A percentile compares a stretch with the other conserved stretches of the same genome.
Evolutionary conservation across 192 early-diverging fungal genomes (phyloP).

Genomic region (Podila verticillata): DNA sequence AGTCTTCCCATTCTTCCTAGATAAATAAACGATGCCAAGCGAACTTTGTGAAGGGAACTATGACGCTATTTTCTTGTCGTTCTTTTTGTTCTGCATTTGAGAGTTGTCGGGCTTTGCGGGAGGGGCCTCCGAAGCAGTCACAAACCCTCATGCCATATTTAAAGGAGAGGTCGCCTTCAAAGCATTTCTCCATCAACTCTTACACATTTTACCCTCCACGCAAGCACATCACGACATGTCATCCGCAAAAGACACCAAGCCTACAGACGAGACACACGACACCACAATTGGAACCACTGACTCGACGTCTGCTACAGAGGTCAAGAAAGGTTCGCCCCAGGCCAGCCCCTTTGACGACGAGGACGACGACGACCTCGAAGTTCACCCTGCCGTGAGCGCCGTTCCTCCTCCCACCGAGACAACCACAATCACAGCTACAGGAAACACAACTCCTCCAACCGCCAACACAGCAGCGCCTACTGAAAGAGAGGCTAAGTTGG

Average conservation of each 20-base stretch:
- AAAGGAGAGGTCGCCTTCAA: too few relatives aligned
- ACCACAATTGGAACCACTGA: not conserved
- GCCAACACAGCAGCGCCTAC: conserved; percentile 10
- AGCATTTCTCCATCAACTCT: not conserved
- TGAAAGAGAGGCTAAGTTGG: conserved; percentile 38
- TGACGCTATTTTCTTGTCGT: not conserved
- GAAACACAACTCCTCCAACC: not conserved
- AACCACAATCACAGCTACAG: not conserved
- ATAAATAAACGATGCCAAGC: too few relatives aligned
- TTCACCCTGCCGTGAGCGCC: conserved; percentile 8
- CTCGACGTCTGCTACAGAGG: not conserved
- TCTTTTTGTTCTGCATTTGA: not conserved
- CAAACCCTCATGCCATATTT: too few relatives aligned
- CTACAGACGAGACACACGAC: conserved; percentile 2
- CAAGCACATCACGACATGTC: conserved; percentile 17
- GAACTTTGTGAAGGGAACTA: too few relatives aligned
- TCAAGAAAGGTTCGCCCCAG: conserved; percentile 24
- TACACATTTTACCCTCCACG: not conserved
- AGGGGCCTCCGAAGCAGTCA: not conserved
- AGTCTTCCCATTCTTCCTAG: not conserved
- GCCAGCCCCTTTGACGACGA: not conserved
- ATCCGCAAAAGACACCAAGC: conserved; percentile 16
- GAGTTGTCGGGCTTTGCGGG: not conserved
- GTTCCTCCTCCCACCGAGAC: not conserved
- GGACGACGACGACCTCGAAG: conserved; percentile 22